phyloP scores from a whole-genome alignment of 2,329 filamentous ascomycete species.

The Fonsecaea erecta region DNA sequence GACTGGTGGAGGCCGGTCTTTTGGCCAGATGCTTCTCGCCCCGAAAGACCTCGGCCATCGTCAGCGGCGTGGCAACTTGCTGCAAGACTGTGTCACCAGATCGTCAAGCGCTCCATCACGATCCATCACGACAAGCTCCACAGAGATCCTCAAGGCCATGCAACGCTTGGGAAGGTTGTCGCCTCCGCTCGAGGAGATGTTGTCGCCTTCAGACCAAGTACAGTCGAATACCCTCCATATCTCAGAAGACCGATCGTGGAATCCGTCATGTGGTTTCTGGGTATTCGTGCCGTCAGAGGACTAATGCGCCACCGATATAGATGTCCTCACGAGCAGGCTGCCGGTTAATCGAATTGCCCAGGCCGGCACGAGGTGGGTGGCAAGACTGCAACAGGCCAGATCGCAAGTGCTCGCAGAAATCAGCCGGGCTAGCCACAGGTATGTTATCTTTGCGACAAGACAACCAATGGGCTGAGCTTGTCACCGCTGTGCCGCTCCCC shows the following conservation, averaged over 20 bases:
- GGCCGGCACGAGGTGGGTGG: constrained; percentile 3
- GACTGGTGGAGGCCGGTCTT: background rate
- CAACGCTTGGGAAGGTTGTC: background rate
- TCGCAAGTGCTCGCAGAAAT: background rate
- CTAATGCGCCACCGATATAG: background rate
- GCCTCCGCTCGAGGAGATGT: background rate
- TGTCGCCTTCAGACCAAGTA: background rate
- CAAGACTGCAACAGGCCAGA: constrained; percentile 6
- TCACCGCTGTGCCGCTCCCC: background rate
- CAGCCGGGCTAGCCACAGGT: constrained; percentile 4
- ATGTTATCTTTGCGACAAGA: constrained; percentile 1
- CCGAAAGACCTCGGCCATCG: background rate
- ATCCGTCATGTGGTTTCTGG: background rate
- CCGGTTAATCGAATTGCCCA: constrained; percentile 16
- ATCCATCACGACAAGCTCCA: background rate
- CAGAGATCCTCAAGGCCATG: background rate
- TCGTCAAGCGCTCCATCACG: background rate
- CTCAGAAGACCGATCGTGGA: background rate
- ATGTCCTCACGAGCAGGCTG: constrained; percentile 4
- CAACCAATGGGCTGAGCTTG: constrained; percentile 6
- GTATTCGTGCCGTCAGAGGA: background rate
- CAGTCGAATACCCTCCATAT: background rate
- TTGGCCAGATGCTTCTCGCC: background rate
- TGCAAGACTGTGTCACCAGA: background rate
- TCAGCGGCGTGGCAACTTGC: background rate